phyloP scores from a whole-genome alignment of 2,329 filamentous ascomycete genomes.

The Xylogone sp. region DNA sequence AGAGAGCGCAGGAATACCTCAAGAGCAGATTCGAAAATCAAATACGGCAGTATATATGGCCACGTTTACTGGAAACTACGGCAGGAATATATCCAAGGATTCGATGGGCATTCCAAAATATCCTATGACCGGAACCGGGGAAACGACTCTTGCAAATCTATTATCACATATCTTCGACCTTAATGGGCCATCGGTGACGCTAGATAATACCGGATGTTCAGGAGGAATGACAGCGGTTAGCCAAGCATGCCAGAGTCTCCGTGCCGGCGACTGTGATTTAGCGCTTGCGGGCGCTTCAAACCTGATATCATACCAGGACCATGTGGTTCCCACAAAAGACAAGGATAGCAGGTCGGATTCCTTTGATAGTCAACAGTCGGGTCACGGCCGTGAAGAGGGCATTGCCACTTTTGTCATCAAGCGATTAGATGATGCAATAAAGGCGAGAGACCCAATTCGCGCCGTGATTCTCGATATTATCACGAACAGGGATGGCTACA shows the following conservation, averaged over 20 bases:
- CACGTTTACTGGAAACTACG: conserved; percentile 1
- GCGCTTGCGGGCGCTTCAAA: conserved; percentile 6
- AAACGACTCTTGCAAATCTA: too few relatives aligned
- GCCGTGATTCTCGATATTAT: conserved; percentile 37
- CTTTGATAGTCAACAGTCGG: conserved; percentile 36
- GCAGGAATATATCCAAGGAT: too few relatives aligned
- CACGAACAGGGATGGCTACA: conserved; percentile 40
- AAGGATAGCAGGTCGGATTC: conserved; percentile 25
- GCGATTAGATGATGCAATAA: conserved; percentile 34
- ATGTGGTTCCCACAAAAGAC: conserved; percentile 10
- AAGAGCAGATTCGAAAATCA: conserved; percentile 10
- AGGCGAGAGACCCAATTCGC: conserved; percentile 37
- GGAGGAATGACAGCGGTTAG: conserved; percentile 49
- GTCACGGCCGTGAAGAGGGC: conserved; percentile 44
- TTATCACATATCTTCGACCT: too few relatives aligned
- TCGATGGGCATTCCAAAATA: too few relatives aligned
- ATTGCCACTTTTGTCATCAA: conserved; percentile 38
- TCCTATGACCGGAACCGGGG: too few relatives aligned
- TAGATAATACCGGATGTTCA: conserved; percentile 12
- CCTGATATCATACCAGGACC: conserved; percentile 8
- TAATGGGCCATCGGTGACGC: conserved; percentile 16
- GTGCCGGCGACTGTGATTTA: conserved; percentile 24
- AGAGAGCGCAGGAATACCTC: conserved; percentile 11
- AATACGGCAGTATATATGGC: conserved; percentile 14
- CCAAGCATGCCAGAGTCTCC: conserved; percentile 37